Conservation (phyloP, 106 monocot genomes). For the Vanilla planifolia region DNA sequence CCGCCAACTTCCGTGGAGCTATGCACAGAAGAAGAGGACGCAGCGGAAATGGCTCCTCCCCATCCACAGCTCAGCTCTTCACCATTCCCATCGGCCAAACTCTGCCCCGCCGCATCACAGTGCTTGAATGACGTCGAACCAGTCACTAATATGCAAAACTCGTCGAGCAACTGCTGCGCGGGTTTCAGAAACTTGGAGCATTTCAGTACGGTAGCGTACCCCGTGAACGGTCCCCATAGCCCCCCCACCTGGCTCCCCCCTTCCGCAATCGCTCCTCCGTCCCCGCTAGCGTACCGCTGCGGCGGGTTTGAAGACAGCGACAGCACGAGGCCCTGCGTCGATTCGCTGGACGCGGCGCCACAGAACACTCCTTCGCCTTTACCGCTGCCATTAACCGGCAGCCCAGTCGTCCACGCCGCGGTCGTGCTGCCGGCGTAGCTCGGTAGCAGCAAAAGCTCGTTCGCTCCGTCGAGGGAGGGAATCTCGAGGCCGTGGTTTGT, state of each 20-base stretch:
- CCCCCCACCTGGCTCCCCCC: slow-evolving; percentile 12
- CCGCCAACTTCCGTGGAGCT: slow-evolving; percentile 24
- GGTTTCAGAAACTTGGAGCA: slow-evolving; percentile 51
- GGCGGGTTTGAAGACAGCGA: slow-evolving; percentile 31
- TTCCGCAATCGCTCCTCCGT: no score
- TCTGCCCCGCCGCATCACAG: no score
- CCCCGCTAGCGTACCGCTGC: background rate
- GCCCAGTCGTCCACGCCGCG: background rate
- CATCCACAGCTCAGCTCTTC: no score
- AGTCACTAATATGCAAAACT: slow-evolving; percentile 29
- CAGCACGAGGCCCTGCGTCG: slow-evolving; percentile 22
- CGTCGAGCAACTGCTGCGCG: slow-evolving; percentile 44
- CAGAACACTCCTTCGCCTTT: no score
- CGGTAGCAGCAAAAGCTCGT: slow-evolving; percentile 20
- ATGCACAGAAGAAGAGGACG: slow-evolving; percentile 27
- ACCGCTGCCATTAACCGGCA: no score
- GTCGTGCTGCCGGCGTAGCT: slow-evolving; percentile 1
- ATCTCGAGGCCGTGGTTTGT: no score
- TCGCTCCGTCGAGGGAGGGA: slow-evolving; percentile 9
- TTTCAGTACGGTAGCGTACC: slow-evolving; percentile 54
- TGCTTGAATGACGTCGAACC: slow-evolving; percentile 9
- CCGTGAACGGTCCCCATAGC: slow-evolving; percentile 59
- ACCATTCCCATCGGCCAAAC: no score
- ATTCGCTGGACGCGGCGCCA: background rate
- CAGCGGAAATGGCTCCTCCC: slow-evolving; percentile 4